phyloP scores from a whole-genome alignment of 2,329 filamentous ascomycete genomes.

The Tolypocladium album region DNA sequence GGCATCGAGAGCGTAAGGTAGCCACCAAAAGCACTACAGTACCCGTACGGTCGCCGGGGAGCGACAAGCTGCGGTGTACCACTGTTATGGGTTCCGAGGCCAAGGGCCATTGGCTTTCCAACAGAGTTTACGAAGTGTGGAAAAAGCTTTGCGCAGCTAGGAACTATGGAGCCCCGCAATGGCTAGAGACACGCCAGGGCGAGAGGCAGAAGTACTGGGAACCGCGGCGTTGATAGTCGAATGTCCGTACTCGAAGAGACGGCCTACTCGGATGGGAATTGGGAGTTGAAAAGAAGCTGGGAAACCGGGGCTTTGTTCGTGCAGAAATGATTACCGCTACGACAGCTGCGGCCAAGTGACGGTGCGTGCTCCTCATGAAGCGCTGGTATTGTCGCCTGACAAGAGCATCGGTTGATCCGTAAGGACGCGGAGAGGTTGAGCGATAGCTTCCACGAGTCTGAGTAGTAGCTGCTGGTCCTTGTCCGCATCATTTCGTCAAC shows the following conservation, averaged over 20 bases:
- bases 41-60: neutral
- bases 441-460: neutral
- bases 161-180: neutral
- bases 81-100: neutral
- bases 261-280: neutral
- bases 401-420: neutral
- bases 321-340: neutral
- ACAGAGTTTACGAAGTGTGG: neutral
- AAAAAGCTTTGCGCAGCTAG: neutral
- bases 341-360: neutral
- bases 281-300: neutral
- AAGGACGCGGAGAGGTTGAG: neutral
- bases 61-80: neutral
- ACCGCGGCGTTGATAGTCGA: neutral
- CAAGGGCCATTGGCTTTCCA: neutral
- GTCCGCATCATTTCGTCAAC: neutral
- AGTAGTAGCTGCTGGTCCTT: neutral
- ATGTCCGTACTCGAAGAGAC: neutral
- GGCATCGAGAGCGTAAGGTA: neutral
- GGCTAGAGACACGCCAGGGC: neutral
- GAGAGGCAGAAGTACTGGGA: neutral
- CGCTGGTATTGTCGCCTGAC: neutral
- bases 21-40: neutral
- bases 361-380: neutral
- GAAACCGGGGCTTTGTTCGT: neutral